Base-by-base conservation (phyloP, 1,139 yeast species). In the Geotrichum fermentans region DNA sequence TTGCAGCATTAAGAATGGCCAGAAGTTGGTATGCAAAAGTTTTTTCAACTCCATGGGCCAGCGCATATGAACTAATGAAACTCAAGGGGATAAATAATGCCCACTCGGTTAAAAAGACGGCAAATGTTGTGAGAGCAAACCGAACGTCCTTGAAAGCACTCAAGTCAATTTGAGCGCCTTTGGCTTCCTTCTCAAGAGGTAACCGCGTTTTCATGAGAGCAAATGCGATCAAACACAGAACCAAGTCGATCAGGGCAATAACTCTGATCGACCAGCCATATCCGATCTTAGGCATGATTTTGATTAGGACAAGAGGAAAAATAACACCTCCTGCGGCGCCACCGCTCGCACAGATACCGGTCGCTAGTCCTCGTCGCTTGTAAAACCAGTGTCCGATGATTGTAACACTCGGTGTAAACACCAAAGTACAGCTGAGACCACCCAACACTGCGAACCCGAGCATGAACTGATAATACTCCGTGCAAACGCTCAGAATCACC, bases 321-420 rank as follows among this genome's bases (percentile, higher is more conserved):
- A 78, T 65, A 1, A 81, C 70, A 7, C 84, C 84, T 1, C 88
- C 88, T 2, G 79, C 64, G 8, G 81, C 73, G 0, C 84, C 84
- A 1, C 87, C 87, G 21, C 75, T 68, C 0, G 83, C 78, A 1
- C 80, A 81, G 3, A 79, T 58, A 0, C 83, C 79, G 36, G 77
- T 63, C 1, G 83, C 84, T 38, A 74, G 62, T 0, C 79, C 86
- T 50, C 86, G 66, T 52, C 72, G 74, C 43, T 61, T 69, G 57
- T 72, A 68, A 57, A 80, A 83, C 79, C 82, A 82, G 58, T 81
- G 86, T 21, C 83, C 75, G 24, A 81, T 68, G 0, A 74, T 77
- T 0, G 86, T 80, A 14, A 82, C 70, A 38, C 77, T 66, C 0
- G 87, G 84, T 2, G 78, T 74, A 71, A 79, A 76, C 13, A 80